Evolutionary conservation across 2,329 filamentous ascomycete species (phyloP), one percentile per base, ranked within the genome.

Genomic region (Penicillium sp.): DNA sequence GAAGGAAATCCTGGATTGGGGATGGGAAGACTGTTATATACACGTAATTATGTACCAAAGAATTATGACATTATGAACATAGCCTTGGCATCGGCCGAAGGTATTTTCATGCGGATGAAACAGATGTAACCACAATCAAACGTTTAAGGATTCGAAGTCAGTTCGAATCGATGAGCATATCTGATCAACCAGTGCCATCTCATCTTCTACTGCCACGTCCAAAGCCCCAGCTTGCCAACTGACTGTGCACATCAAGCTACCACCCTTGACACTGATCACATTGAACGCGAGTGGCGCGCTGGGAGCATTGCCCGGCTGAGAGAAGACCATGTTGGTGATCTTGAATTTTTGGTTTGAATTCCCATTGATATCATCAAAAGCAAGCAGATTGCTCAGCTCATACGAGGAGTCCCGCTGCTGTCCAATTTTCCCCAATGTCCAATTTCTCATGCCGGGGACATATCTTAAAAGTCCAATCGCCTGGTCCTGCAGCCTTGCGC

Each of bases 341-440:
- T 49, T 46, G 51, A 34, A 55, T 2, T 39, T 34, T 0, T 49
- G 51, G 3, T 32, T 40, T 4, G 29, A 47, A 30, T 29, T 53
- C 14, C 53, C 58, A 40, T 71, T 61, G 55, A 77, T 50, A 16
- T 56, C 56, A 44, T 73, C 65, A 57, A 79, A 76, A 2, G 63
- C 68, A 29, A 73, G 70, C 2, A 79, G 46, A 56, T 80, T 81
- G 62, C 77, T 80, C 8, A 80, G 51, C 60, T 79, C 76, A 49
- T 75, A 79, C 5, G 75, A 76, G 14, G 57, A 65, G 38, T 76
- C 75, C 26, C 78, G 67, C 27, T 56, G 53, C 48, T 72, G 59
- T 4, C 73, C 72, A 8, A 78, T 46, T 41, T 78, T 74, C 2
- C 66, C 67, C 8, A 61, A 41, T 4, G 69, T 67, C 77, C 77